phyloP scores from a whole-genome alignment of 2,329 filamentous ascomycete species.

The Pyrenophora graminea region DNA sequence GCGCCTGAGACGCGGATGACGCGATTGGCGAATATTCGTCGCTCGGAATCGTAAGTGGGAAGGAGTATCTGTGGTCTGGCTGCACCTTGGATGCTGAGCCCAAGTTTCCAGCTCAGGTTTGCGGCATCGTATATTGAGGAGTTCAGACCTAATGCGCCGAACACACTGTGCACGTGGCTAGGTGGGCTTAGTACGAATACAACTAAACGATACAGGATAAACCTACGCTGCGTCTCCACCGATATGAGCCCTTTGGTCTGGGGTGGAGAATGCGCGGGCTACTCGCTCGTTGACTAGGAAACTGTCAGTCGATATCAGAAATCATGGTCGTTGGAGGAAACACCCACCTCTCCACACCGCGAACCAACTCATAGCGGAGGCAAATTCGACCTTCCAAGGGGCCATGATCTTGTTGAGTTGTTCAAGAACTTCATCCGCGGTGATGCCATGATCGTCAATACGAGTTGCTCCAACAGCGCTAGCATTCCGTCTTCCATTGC shows the following conservation, averaged over 20 bases:
- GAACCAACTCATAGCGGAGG: constrained; percentile 41
- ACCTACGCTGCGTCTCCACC: constrained; percentile 22
- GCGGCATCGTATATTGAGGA: constrained; percentile 44
- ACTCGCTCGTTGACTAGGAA: constrained; percentile 40
- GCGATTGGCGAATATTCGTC: constrained; percentile 25
- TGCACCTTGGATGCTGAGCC: constrained; percentile 22
- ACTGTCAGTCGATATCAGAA: not conserved
- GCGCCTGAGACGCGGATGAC: constrained; percentile 28
- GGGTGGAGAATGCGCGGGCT: constrained; percentile 37
- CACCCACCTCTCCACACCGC: constrained; percentile 34
- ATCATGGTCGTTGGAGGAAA: too few relatives aligned
- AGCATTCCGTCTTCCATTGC: not conserved
- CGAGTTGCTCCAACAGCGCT: not conserved
- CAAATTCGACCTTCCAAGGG: constrained; percentile 42
- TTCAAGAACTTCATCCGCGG: constrained; percentile 43
- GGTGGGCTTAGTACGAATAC: too few relatives aligned
- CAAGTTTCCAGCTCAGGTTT: constrained; percentile 46
- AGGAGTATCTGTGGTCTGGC: constrained; percentile 12
- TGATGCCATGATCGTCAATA: constrained; percentile 40
- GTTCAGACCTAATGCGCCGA: constrained; percentile 47
- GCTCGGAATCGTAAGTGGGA: constrained; percentile 21
- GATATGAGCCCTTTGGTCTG: constrained; percentile 38
- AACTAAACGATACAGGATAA: too few relatives aligned
- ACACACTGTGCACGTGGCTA: constrained; percentile 37
- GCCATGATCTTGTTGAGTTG: constrained; percentile 43